A percentile compares a stretch with the other conserved stretches of the same genome.
Conservation (phyloP, 2,329 filamentous ascomycete genomes). For the Penicillium sp. region DNA sequence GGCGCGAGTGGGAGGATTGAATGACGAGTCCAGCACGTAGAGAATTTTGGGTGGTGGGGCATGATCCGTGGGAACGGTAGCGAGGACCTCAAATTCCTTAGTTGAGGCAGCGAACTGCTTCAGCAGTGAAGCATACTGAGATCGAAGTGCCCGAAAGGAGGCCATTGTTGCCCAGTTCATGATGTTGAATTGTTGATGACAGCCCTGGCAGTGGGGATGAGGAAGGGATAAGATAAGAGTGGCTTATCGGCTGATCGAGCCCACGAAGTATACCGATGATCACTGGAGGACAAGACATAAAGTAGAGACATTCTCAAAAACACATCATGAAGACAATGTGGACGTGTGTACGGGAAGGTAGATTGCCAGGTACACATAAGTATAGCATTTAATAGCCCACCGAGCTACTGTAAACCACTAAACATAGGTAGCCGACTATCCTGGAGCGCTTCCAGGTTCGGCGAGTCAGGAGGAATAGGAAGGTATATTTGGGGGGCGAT, state of each 20-base stretch:
- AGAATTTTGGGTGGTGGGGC: conserved; percentile 46
- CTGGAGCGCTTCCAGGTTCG: too few relatives aligned
- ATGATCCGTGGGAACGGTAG: conserved; percentile 22
- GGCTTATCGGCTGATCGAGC: conserved; percentile 4
- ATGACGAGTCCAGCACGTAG: conserved; percentile 70
- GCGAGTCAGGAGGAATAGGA: too few relatives aligned
- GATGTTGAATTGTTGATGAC: background rate
- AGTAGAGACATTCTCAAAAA: background rate
- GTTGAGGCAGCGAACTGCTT: conserved; percentile 52
- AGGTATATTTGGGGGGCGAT: too few relatives aligned
- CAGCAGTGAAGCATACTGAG: conserved; percentile 48
- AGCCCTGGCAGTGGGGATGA: background rate
- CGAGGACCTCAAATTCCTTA: conserved; percentile 39
- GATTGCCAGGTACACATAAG: too few relatives aligned
- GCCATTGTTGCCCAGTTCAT: conserved; percentile 24
- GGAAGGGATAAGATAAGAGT: conserved; percentile 2
- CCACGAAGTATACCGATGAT: background rate
- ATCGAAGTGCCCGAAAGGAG: conserved; percentile 41
- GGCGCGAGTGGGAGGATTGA: conserved; percentile 68
- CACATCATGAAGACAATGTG: background rate
- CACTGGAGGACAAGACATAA: background rate
- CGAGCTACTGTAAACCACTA: too few relatives aligned
- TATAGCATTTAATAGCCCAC: too few relatives aligned
- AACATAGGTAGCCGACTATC: too few relatives aligned
- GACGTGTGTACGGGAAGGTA: background rate